A percentile compares a stretch with the other conserved stretches of the same genome.
Evolutionary conservation across 1,284 basidiomycete species (phyloP).

Genomic region (Trichosporon coremiiforme): DNA sequence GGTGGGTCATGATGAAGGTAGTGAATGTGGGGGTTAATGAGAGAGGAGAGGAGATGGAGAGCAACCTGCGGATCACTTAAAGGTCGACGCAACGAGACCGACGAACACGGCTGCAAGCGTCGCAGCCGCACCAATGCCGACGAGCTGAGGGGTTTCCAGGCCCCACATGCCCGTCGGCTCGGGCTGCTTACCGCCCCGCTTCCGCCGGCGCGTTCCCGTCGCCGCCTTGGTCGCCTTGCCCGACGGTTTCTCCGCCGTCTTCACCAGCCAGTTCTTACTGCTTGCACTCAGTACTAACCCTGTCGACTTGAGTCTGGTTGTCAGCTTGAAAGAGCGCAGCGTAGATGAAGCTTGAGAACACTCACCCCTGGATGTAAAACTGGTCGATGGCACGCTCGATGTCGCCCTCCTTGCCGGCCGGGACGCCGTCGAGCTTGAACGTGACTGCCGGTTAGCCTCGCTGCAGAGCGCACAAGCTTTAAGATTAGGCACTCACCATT

Average conservation of each 20-base stretch:
- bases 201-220: neutral
- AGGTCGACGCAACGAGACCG: conserved; percentile 51
- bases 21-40: too few relatives aligned
- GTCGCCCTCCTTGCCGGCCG: conserved; percentile 81
- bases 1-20: neutral
- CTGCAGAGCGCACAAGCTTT: too few relatives aligned
- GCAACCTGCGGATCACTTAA: conserved; percentile 27
- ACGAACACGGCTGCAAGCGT: conserved; percentile 51
- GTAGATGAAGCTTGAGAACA: neutral
- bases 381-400: conserved; percentile 73
- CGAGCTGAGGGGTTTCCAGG: conserved; percentile 30
- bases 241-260: conserved; percentile 10
- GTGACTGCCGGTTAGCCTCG: conserved; percentile 40
- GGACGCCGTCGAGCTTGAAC: conserved; percentile 75
- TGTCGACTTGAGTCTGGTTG: conserved; percentile 53
- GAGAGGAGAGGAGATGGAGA: neutral
- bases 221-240: conserved; percentile 25
- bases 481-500: conserved; percentile 60
- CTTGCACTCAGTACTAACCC: conserved; percentile 49
- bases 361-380: conserved; percentile 63
- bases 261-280: conserved; percentile 17
- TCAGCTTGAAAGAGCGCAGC: too few relatives aligned
- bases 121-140: conserved; percentile 43
- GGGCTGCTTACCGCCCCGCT: conserved; percentile 15
- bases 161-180: conserved; percentile 22